phyloP scores from a whole-genome alignment of 306 rosid species.

The Delonix regia region DNA sequence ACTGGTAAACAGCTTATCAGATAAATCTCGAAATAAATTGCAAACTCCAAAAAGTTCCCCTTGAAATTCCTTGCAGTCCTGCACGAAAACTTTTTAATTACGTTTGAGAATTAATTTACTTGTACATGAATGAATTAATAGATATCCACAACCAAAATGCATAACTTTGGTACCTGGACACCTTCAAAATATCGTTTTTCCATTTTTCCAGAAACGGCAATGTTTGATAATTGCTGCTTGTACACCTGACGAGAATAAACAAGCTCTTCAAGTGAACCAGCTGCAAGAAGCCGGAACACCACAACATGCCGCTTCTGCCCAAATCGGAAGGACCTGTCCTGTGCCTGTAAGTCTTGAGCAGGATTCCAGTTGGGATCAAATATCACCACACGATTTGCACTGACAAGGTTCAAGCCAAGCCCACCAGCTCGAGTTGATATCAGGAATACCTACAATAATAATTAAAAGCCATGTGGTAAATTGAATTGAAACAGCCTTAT shows the following conservation, averaged over 20 bases:
- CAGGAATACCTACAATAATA: slow-evolving; percentile 73
- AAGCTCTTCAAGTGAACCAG: slow-evolving; percentile 94
- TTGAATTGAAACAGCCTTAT: slow-evolving; percentile 19
- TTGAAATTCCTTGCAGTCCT: slow-evolving; percentile 92
- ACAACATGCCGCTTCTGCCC: slow-evolving; percentile 94
- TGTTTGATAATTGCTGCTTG: slow-evolving; percentile 93
- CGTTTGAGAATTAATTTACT: neutral
- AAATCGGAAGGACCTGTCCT: slow-evolving; percentile 91
- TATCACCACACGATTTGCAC: slow-evolving; percentile 94
- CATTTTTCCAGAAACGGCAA: slow-evolving; percentile 91
- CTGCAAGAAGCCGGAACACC: slow-evolving; percentile 90
- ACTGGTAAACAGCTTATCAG: slow-evolving; percentile 84
- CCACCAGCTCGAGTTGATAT: slow-evolving; percentile 98
- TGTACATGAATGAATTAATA: neutral
- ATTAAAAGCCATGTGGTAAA: slow-evolving; percentile 22
- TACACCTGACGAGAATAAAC: slow-evolving; percentile 94
- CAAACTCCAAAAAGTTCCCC: slow-evolving; percentile 96
- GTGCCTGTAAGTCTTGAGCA: slow-evolving; percentile 95
- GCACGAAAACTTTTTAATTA: slow-evolving; percentile 29
- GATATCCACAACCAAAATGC: slow-evolving; percentile 20
- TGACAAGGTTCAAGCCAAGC: slow-evolving; percentile 95
- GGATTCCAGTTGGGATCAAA: slow-evolving; percentile 99
- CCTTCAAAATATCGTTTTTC: slow-evolving; percentile 97
- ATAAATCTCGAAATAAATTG: slow-evolving; percentile 88
- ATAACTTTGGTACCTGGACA: slow-evolving; percentile 69